Base-by-base conservation (phyloP, 352 stramenopile genomes). In the Globisporangium perplexum region DNA sequence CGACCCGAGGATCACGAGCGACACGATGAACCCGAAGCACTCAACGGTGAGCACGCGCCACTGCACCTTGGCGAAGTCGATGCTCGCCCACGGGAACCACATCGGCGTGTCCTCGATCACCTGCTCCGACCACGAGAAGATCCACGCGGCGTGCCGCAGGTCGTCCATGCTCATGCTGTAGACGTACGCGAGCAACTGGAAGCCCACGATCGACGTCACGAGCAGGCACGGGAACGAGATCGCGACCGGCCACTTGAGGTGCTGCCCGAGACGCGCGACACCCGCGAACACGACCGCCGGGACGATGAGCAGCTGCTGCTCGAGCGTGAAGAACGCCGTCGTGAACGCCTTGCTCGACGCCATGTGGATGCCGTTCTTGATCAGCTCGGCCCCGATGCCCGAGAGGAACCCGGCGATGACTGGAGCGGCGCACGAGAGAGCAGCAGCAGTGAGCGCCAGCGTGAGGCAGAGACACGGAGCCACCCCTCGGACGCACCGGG, bases 341-440 rank as follows among this genome's bases (percentile, higher is more conserved):
- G 74, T 76, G 36, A 87, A 63, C 6, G 69, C 71, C 26, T 86
- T 71, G 46, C 71, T 79, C 0, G 83, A 76, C 0, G 80, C 81
- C 76, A 90, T 88, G 62, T 93, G 77, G 44, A 93, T 66, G 31
- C 83, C 83, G 58, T 93, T 89, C 46, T 80, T 83, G 55, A 93
- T 78, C 35, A 93, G 59, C 18, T 88, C 71, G 1, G 74, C 83
- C 47, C 83, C 83, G 52, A 93, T 89, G 11, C 83, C 83, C 8
- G 83, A 89, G 3, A 93, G 59, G 55, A 93, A 93, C 0, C 83
- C 83, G 14, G 83, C 77, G 65, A 93, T 90, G 2, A 93, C 79
- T 49, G n/a, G 14, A 45, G n/a, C 2, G 26, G 14, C 8, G 17
- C 10, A 20, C n/a, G 17, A 6, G 38, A 20, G 38, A 22, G n/a